Base-by-base conservation (phyloP, 177 flowering plant species). In the Telopea speciosissima region DNA sequence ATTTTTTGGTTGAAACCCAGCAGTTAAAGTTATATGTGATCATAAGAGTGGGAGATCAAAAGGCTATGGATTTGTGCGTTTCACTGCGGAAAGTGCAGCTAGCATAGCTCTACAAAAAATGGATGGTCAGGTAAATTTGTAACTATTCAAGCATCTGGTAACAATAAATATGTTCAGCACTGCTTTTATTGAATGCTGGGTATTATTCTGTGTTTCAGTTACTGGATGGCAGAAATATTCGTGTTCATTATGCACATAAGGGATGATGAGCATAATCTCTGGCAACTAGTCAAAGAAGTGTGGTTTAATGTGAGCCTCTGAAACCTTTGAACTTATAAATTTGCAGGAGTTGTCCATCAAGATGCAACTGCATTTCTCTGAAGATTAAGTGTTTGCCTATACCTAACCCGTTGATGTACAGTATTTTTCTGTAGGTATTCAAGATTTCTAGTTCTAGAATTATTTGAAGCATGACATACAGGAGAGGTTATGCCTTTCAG, bases 61-160 rank as follows among this genome's bases (percentile, higher is more conserved):
- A 79, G 93, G 91, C 13, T 91, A 77, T 79, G 95, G 93, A 25
- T 91, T 90, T 80, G 90, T 91, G 72, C 75, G 73, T 54, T 91
- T 84, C 71, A 73, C 76, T 33, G 73, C 86, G 54, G 89, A 86
- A 70, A 65, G 62, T 49, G 82, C 84, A 14, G 88, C 95, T 14
- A 65, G 28, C 49, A 70, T 66, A 54, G 94, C 95, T 73, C 74
- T 87, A 8, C 83, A 83, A 69, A 79, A 85, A 77, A 85, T 89
- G 93, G 73, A 89, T 77, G 85, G 82, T n/a, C 83, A 81, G 90
- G 95, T 86, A 71, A 72, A 59, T 3, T 42, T 54, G 68, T 19
- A 24, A 14, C 19, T 54, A 2, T 10, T 26, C 28, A 1, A 69
- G 22, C 31, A 62, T 42, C 8, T 42, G 19, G 19, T 19, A 24